Percentiles rank a stretch among this genome's conserved stretches.
phyloP scores from a whole-genome alignment of 495 filamentous ascomycete genomes.

The Umbilicaria muhlenbergii region DNA sequence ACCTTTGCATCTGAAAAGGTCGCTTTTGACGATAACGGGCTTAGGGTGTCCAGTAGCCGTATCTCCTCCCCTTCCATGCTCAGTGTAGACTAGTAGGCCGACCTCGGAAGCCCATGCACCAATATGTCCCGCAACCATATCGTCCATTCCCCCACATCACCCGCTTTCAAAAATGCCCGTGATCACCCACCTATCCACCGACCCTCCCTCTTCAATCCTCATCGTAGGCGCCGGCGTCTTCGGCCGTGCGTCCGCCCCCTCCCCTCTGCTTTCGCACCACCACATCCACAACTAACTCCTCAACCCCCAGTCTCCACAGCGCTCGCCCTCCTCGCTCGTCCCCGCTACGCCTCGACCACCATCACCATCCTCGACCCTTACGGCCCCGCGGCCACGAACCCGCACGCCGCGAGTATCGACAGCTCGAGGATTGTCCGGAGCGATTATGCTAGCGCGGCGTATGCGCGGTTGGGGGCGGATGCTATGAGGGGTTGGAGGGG shows the following conservation, averaged over 20 bases:
- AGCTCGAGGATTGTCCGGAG: conserved; percentile 63
- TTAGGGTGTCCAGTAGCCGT: no score
- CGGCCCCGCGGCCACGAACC: conserved; percentile 45
- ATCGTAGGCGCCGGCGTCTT: conserved; percentile 70
- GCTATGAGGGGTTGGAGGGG: conserved; percentile 61
- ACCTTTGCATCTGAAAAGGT: no score
- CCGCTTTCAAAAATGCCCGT: no score
- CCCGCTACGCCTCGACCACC: conserved; percentile 33
- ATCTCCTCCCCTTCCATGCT: no score
- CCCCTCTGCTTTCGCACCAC: background rate
- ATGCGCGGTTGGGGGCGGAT: conserved; percentile 48
- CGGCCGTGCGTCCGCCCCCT: conserved; percentile 32
- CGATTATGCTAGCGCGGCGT: conserved; percentile 63
- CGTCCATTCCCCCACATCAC: no score
- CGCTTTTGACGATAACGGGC: no score
- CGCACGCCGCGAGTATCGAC: conserved; percentile 58
- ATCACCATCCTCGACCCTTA: conserved; percentile 57
- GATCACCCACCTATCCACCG: no score
- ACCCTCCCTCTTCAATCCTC: conserved; percentile 34
- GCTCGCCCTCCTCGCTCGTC: conserved; percentile 38
- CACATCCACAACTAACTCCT: conserved; percentile 2
- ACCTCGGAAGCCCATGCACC: no score
- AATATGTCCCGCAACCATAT: no score
- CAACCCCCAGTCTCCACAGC: conserved; percentile 40
- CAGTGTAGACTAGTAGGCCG: no score